A percentile compares a stretch with the other conserved stretches of the same genome.
These are phyloP conservation scores for Cytospora schulzeri DNA, from an alignment of 2,329 filamentous ascomycete species.

Conservation along the genomic window DNA sequence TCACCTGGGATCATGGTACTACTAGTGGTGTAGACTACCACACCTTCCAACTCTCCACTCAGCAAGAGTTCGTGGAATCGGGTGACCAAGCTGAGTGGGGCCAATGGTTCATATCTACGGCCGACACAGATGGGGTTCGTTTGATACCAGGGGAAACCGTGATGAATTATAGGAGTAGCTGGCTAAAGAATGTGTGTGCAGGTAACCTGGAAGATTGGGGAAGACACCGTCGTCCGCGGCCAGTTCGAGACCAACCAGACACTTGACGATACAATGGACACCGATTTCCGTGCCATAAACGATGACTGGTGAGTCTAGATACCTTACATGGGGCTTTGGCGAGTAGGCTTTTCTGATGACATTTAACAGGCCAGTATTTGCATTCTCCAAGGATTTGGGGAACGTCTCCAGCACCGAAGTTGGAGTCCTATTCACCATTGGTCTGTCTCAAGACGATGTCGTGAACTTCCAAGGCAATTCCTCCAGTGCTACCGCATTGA, in stretches of 20 bases:
- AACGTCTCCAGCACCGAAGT: constrained; percentile 41
- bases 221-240: constrained; percentile 65
- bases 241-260: constrained; percentile 65
- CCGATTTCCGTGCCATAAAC: constrained; percentile 66
- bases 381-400: constrained; percentile 66
- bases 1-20: constrained; percentile 64
- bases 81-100: constrained; percentile 80
- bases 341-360: constrained; percentile 9
- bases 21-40: constrained; percentile 62
- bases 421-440: constrained; percentile 70
- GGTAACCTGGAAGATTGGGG: constrained; percentile 71
- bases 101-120: constrained; percentile 73
- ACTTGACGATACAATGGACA: constrained; percentile 66
- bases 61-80: constrained; percentile 68
- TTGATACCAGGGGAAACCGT: neutral
- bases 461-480: constrained; percentile 73
- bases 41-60: constrained; percentile 59
- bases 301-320: constrained; percentile 52
- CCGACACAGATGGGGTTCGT: constrained; percentile 51
- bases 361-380: constrained; percentile 70
- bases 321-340: too few species aligned
- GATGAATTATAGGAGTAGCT: constrained; percentile 9
- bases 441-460: constrained; percentile 75
- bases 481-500: constrained; percentile 62
- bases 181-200: constrained; percentile 37